These are phyloP conservation scores for Hyaloperonospora brassicae DNA, from an alignment of 352 stramenopile genomes.

Conservation along the genomic window DNA sequence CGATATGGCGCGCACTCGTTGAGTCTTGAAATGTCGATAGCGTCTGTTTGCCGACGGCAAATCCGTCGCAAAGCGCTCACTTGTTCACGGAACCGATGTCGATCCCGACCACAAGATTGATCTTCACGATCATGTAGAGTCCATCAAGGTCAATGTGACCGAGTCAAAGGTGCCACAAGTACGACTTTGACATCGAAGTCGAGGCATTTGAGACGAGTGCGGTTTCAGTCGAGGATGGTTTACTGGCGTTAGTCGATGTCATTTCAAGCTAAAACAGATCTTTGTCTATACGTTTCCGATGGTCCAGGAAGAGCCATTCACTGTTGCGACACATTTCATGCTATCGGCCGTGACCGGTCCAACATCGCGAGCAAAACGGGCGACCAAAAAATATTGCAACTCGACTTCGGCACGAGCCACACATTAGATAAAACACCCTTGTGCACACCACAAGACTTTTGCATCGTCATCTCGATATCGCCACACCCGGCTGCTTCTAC, in stretches of 20 bases:
- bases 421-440: neutral
- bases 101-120: neutral
- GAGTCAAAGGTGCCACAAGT: slow-evolving; percentile 1
- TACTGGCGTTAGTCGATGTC: neutral
- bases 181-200: slow-evolving; percentile 1
- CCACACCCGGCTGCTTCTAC: neutral
- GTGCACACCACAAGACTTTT: neutral
- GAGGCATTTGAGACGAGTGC: neutral
- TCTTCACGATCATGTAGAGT: slow-evolving; percentile 4
- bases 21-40: neutral
- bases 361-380: neutral
- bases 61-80: neutral
- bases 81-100: neutral
- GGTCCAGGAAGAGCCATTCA: neutral
- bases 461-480: neutral
- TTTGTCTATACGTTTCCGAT: neutral
- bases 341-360: neutral
- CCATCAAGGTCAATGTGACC: neutral
- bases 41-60: neutral
- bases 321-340: neutral
- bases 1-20: neutral
- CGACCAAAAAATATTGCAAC: slow-evolving; percentile 1
- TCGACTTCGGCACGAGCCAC: neutral
- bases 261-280: neutral
- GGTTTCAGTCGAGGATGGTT: neutral